Evolutionary conservation across 192 early-diverging fungal species (phyloP), one percentile per base, ranked within the genome.

Genomic region (Pilaira anomala): DNA sequence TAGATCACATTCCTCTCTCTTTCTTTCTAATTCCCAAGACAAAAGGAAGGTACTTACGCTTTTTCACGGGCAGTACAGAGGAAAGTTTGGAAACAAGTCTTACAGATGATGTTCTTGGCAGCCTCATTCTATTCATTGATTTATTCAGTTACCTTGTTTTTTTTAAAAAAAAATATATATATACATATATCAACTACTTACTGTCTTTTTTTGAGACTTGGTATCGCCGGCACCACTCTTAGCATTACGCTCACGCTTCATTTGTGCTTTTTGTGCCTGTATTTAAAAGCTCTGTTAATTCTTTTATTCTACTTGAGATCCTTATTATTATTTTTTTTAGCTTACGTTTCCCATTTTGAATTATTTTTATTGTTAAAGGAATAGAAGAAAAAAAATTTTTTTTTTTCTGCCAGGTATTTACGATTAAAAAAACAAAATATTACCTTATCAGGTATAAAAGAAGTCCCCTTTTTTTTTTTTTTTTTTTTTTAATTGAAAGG

Each of bases 81-180:
- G 75, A 95, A 95, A 16, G 88, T 88, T 65, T 87, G 86, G 41
- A 81, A 72, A 82, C 93, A 95, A 13, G 85, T 78, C 52, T 79
- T 66, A 79, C 93, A 95, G 30, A 88, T 78, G 63, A 89, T 83
- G 66, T 68, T 91, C 75, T 88, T 92, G 28, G 93, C 92, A 28
- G 82, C 81, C 62, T 90, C 86, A 72, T 95, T 95, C 87, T 84
- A 73, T 7, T 46, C 2, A 49, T 63, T 29, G n/a, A n/a, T n/a
- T n/a, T n/a, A n/a, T n/a, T n/a, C 2, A 21, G 13, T n/a, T 45
- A 25, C 26, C 24, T 13, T 18, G 11, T 58, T 28, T 45, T 25
- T 24, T 52, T 52, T 13, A 28, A 52, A 26, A 52, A 26, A 24
- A 26, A 52, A 52, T 8, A 25, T 22, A 7, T 26, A 52, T 22